phyloP scores from a whole-genome alignment of 2,329 filamentous ascomycete species.

The Pseudogymnoascus sp. region DNA sequence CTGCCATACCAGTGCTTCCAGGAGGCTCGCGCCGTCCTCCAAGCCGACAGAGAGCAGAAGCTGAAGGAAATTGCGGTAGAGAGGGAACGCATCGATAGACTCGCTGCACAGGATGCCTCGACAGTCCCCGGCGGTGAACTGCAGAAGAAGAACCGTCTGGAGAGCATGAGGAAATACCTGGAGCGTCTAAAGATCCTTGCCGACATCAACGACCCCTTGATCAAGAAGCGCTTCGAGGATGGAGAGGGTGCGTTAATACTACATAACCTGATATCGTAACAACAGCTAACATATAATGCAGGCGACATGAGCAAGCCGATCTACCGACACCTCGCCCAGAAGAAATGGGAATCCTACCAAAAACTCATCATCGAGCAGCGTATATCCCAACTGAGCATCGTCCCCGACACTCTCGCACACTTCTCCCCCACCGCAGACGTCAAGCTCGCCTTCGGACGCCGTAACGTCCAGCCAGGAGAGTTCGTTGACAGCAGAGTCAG shows the following conservation, averaged over 20 bases:
- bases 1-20: conserved; percentile 97
- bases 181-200: conserved; percentile 79
- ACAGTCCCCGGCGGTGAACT: conserved; percentile 54
- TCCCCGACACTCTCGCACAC: conserved; percentile 79
- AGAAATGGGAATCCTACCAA: conserved; percentile 81
- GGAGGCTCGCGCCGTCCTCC: conserved; percentile 78
- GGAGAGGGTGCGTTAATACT: conserved; percentile 59
- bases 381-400: conserved; percentile 75
- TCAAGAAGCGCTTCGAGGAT: conserved; percentile 92
- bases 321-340: conserved; percentile 81
- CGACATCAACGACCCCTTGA: conserved; percentile 89
- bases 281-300: conserved; percentile 34
- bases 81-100: conserved; percentile 58
- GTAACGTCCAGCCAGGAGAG: conserved; percentile 66
- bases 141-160: conserved; percentile 59
- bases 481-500: conserved; percentile 69
- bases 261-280: background rate
- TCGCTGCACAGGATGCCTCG: conserved; percentile 53
- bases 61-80: conserved; percentile 63
- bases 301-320: conserved; percentile 95
- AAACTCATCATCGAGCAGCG: conserved; percentile 75
- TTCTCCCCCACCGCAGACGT: conserved; percentile 75
- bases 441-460: conserved; percentile 68
- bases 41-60: conserved; percentile 75
- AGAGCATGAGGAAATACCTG: conserved; percentile 63